Evolutionary conservation across 2,329 filamentous ascomycete genomes (phyloP), one percentile per base, ranked within the genome.

Genomic region (Pseudogymnoascus sp.): DNA sequence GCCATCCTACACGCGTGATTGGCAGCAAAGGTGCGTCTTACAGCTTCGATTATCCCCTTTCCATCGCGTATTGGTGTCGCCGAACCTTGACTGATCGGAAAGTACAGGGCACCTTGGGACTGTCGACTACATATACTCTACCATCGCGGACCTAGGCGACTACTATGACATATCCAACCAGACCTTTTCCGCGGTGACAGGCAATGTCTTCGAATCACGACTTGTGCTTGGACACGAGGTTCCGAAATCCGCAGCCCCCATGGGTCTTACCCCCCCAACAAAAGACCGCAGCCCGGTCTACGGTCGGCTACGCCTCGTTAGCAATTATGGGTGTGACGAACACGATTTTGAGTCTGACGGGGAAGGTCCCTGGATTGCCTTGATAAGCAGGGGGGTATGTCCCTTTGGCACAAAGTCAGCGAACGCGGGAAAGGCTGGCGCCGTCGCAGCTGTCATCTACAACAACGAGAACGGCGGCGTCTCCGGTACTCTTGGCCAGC

Each of bases 371-470:
- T 59, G 53, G 53, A 87, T 95, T 65, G 89, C 87, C 9, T 79
- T 95, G 38, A 82, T 95, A 67, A 78, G 80, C 31, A 86, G 90
- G 63, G 90, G 90, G 62, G 79, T 76, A 1, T 95, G 90, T 71
- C 68, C 84, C 7, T 95, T 93, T 68, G 88, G 86, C 10, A 75
- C 80, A 65, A 95, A 95, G 77, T 87, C 87, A 1, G 81, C 80
- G 62, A 77, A 83, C 13, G 89, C 90, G 5, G 87, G 86, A 44
- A 80, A 78, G 60, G 88, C 88, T 1, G 88, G 89, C 19, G 90
- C 90, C 4, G 74, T 84, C 3, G 90, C 86, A 1, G 88, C 87
- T 0, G 76, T 95, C 13, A 80, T 95, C 60, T 93, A 90, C 76
- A 91, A 93, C 78, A 88, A 87, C 68, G 76, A 81, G 1, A 62